Evolutionary conservation across 306 rosid genomes (phyloP).

Genomic region (Inga leiocalycina): DNA sequence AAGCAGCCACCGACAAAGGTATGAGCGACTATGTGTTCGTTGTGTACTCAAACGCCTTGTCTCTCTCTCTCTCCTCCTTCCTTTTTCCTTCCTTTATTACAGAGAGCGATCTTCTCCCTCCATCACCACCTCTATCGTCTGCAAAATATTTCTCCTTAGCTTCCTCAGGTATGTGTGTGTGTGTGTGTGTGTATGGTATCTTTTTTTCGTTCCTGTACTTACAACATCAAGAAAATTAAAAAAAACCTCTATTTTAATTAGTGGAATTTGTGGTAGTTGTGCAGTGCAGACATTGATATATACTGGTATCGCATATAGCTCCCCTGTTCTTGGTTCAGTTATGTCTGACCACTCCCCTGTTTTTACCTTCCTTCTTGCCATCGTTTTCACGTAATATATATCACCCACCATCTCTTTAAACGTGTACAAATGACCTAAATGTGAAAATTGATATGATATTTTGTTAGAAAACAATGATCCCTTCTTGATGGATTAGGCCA

Average conservation of each 20-base stretch:
- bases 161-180: constrained; percentile 29
- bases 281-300: constrained; percentile 36
- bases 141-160: constrained; percentile 31
- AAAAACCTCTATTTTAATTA: background rate
- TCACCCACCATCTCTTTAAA: background rate
- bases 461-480: no score
- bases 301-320: constrained; percentile 49
- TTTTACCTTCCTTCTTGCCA: constrained; percentile 48
- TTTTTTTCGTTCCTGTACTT: no score
- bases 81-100: constrained; percentile 40
- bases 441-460: no score
- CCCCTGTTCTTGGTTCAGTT: constrained; percentile 50
- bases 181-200: no score
- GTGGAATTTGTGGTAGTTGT: background rate
- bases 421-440: no score
- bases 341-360: constrained; percentile 50
- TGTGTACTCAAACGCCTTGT: constrained; percentile 42
- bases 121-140: constrained; percentile 18
- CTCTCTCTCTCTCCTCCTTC: constrained; percentile 40
- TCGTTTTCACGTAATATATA: constrained; percentile 40
- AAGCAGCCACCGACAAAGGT: constrained; percentile 38
- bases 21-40: constrained; percentile 44
- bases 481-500: no score
- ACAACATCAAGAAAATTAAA: no score
- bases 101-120: constrained; percentile 37